phyloP scores from a whole-genome alignment of 1,139 yeast species.

The Kodamaea sp. region DNA sequence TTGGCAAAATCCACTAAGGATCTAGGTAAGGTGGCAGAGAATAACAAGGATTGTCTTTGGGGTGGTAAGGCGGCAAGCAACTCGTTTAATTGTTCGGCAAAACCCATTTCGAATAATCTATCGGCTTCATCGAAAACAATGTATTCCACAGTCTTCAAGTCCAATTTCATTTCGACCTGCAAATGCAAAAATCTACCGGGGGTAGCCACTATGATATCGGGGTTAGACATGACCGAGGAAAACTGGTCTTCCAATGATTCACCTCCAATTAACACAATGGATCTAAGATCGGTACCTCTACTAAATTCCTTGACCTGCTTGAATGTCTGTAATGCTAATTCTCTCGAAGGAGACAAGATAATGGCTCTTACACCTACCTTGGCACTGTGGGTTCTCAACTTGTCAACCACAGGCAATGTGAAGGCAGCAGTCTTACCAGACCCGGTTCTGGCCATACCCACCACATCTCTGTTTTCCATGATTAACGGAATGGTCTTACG shows the following conservation, averaged over 20 bases:
- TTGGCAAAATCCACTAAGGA: conserved; percentile 94
- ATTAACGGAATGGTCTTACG: conserved; percentile 91
- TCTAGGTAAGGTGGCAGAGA: conserved; percentile 93
- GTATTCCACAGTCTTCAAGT: conserved; percentile 78
- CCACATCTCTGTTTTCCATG: conserved; percentile 87
- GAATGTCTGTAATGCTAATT: conserved; percentile 88
- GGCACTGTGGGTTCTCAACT: conserved; percentile 77
- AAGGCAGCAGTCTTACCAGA: conserved; percentile 99
- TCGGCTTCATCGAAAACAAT: conserved; percentile 98
- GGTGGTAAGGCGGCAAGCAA: conserved; percentile 81
- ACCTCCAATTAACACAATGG: conserved; percentile 89
- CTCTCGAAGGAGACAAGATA: conserved; percentile 90
- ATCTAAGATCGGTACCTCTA: conserved; percentile 78
- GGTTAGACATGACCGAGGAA: conserved; percentile 87
- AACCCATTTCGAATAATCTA: conserved; percentile 95
- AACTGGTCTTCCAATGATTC: conserved; percentile 97
- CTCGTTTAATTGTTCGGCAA: conserved; percentile 91
- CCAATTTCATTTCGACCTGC: conserved; percentile 91
- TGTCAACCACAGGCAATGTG: conserved; percentile 88
- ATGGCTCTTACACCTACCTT: conserved; percentile 89
- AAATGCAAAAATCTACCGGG: conserved; percentile 97
- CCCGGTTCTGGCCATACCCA: conserved; percentile 99
- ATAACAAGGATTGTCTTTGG: conserved; percentile 81
- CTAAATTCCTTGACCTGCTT: conserved; percentile 89
- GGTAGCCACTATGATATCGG: conserved; percentile 93